A percentile compares a stretch with the other conserved stretches of the same genome.
Evolutionary conservation across 768 basidiomycete genomes (phyloP).

Genomic region (Naematelia aurantialba): DNA sequence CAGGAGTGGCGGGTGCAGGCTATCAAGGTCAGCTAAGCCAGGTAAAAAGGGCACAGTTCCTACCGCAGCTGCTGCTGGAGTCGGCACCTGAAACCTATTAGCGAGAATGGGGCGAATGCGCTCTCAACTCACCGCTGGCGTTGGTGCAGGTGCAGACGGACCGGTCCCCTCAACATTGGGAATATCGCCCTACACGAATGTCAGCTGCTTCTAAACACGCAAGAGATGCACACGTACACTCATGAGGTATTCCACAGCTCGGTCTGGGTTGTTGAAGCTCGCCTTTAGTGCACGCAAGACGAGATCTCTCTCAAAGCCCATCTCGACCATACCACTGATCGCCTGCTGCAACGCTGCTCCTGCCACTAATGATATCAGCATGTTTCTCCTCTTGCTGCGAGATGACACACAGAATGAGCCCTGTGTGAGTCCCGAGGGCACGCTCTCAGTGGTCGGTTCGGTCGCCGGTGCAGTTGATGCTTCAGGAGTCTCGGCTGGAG

Average conservation of each 20-base stretch:
- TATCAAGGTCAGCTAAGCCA: too few relatives aligned
- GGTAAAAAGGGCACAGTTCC: too few relatives aligned
- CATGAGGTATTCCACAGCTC: slow-evolving; percentile 97
- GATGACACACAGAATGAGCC: slow-evolving; percentile 36
- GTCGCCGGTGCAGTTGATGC: slow-evolving; percentile 50
- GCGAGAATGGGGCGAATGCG: not conserved
- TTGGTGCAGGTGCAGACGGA: slow-evolving; percentile 8
- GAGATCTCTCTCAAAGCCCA: slow-evolving; percentile 87
- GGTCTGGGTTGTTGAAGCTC: slow-evolving; percentile 94
- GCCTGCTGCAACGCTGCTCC: slow-evolving; percentile 72
- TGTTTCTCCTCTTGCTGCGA: too few relatives aligned
- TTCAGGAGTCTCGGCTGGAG: slow-evolving; percentile 44
- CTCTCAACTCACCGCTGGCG: slow-evolving; percentile 17
- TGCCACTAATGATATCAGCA: slow-evolving; percentile 53
- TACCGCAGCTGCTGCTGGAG: slow-evolving; percentile 7
- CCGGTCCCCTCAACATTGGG: slow-evolving; percentile 26
- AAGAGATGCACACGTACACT: slow-evolving; percentile 58
- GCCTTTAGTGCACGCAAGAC: slow-evolving; percentile 81
- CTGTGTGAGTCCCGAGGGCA: slow-evolving; percentile 17
- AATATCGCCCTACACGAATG: slow-evolving; percentile 27
- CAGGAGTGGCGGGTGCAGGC: slow-evolving; percentile 3
- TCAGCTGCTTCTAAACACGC: slow-evolving; percentile 6
- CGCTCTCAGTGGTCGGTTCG: slow-evolving; percentile 27
- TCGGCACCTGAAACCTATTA: not conserved
- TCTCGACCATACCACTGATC: slow-evolving; percentile 79